Evolutionary conservation across 2,329 filamentous ascomycete genomes (phyloP), one percentile per base, ranked within the genome.

Genomic region (Fusarium odoratissimum): DNA sequence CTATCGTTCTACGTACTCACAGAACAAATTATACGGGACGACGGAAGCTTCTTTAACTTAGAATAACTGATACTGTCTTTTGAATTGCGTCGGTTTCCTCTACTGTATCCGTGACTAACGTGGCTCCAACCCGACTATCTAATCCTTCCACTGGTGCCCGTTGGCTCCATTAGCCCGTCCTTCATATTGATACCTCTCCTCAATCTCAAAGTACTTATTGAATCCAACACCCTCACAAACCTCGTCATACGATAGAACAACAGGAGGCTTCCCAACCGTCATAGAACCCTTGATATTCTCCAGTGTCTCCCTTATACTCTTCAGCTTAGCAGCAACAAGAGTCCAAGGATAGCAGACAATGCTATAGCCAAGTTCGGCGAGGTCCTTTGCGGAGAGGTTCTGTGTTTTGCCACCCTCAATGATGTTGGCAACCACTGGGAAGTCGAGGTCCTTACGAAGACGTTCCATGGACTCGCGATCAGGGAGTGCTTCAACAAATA

Each of bases 221-320:
- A 86, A 86, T 0, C 85, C 84, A 25, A 86, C 84, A 0, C 83
- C 83, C 16, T 84, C 81, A 41, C 83, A 85, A 1, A 86, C 83
- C 51, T 87, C 83, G 0, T 75, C 75, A 60, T 84, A 86, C 1
- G 80, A 80, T 33, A 86, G 67, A 45, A 86, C 83, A 70, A 80
- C 82, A 2, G 83, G 82, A 4, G 84, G 84, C 6, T 79, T 78
- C 1, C 84, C 84, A 10, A 80, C 77, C 1, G 78, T 80, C 72
- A 86, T 78, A n/a, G 80, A 83, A 28, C 76, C 77, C 74, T 86
- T 86, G 38, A 86, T 49, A 1, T 69, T 78, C 62, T 82, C 81
- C 10, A 84, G 68, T 1, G 80, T 77, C 57, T 83, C 79, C 10
- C 78, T 65, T 14, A 85, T 81, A 23, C 80, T 80, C 77, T 81